phyloP scores from a whole-genome alignment of 1,284 basidiomycete species.

The Xerocomus nothofagi region DNA sequence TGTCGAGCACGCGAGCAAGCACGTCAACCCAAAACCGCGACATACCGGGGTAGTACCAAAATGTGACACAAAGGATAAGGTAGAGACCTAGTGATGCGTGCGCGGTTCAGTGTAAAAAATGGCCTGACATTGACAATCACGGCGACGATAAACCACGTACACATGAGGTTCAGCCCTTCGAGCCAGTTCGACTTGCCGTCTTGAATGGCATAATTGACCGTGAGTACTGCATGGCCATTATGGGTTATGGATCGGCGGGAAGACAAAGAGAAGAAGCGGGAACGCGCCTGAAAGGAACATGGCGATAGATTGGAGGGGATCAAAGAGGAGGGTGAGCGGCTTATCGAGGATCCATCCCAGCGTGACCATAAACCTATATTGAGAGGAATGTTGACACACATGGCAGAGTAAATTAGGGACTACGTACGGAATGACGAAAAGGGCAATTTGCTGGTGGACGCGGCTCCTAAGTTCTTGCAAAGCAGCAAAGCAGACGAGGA shows the following conservation, averaged over 20 bases:
- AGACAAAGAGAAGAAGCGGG: neutral
- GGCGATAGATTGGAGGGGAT: slow-evolving; percentile 73
- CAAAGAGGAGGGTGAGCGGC: slow-evolving; percentile 71
- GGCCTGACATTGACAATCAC: too few species aligned
- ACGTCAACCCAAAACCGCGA: slow-evolving; percentile 22
- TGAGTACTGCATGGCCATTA: slow-evolving; percentile 46
- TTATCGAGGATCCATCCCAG: slow-evolving; percentile 68
- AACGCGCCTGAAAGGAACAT: slow-evolving; percentile 45
- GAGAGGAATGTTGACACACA: slow-evolving; percentile 50
- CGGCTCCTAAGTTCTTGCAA: slow-evolving; percentile 2
- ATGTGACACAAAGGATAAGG: slow-evolving; percentile 31
- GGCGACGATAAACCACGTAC: slow-evolving; percentile 32
- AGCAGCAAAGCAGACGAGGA: slow-evolving; percentile 16
- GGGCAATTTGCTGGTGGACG: slow-evolving; percentile 70
- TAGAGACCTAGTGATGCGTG: slow-evolving; percentile 36
- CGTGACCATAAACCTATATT: slow-evolving; percentile 53
- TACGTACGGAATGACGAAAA: slow-evolving; percentile 79
- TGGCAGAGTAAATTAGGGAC: slow-evolving; percentile 42
- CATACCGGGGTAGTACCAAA: slow-evolving; percentile 46
- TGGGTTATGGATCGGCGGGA: neutral
- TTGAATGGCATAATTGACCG: slow-evolving; percentile 76
- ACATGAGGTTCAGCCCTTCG: slow-evolving; percentile 71
- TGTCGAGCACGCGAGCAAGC: neutral
- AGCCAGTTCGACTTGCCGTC: slow-evolving; percentile 85
- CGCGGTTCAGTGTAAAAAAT: neutral